A percentile compares a stretch with the other conserved stretches of the same genome.
Evolutionary conservation across 1,139 yeast species (phyloP).

Genomic region (Sugiyamaella paludigena): DNA sequence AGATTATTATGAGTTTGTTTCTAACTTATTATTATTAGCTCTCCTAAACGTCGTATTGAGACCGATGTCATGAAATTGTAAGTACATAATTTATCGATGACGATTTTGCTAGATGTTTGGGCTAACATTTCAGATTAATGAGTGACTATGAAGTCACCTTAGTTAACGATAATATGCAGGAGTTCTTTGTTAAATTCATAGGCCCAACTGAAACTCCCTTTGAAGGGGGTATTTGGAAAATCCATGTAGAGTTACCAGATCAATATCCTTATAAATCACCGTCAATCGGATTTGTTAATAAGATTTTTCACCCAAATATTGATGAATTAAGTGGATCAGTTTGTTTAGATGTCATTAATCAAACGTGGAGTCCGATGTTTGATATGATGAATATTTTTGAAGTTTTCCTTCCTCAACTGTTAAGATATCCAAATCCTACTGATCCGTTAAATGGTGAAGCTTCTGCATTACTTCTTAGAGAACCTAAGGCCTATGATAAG

Average conservation of each 20-base stretch:
- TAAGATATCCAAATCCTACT: slow-evolving; percentile 89
- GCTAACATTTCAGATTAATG: slow-evolving; percentile 53
- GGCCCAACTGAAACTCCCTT: slow-evolving; percentile 92
- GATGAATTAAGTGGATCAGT: slow-evolving; percentile 84
- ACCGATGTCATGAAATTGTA: slow-evolving; percentile 94
- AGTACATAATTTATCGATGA: slow-evolving; percentile 29
- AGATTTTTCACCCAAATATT: slow-evolving; percentile 85
- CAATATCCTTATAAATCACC: slow-evolving; percentile 96
- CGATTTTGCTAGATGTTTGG: not conserved
- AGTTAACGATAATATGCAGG: slow-evolving; percentile 85
- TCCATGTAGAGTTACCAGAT: slow-evolving; percentile 92
- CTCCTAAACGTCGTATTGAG: slow-evolving; percentile 86
- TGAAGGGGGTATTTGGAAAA: slow-evolving; percentile 86
- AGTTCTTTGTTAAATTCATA: slow-evolving; percentile 76
- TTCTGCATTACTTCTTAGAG: slow-evolving; percentile 72
- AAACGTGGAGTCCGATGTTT: slow-evolving; percentile 98
- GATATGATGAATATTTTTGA: slow-evolving; percentile 89
- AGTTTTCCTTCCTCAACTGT: slow-evolving; percentile 85
- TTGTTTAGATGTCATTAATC: slow-evolving; percentile 93
- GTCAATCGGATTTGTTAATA: slow-evolving; percentile 88
- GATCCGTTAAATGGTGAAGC: slow-evolving; percentile 96
- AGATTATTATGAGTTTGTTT: not conserved
- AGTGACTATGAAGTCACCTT: slow-evolving; percentile 88
- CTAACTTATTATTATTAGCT: slow-evolving; percentile 44
- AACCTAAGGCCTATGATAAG: slow-evolving; percentile 62